phyloP scores from a whole-genome alignment of 2,329 filamentous ascomycete species.

The Aspergillus sp. region DNA sequence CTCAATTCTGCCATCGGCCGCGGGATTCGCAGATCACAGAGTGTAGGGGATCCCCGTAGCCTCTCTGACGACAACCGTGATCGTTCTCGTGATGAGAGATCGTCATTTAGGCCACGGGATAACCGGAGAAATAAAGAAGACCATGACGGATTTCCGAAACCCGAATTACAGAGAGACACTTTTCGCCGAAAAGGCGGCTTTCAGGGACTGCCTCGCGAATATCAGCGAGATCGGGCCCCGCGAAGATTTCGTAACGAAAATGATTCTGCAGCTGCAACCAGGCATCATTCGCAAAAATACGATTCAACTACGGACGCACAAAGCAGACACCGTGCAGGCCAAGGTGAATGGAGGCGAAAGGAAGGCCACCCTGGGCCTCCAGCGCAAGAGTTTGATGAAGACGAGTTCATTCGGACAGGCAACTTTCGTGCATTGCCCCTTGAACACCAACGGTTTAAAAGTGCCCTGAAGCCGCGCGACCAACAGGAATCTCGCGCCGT shows the following conservation, averaged over 20 bases:
- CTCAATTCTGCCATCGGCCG: slow-evolving; percentile 68
- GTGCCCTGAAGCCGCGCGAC: neutral
- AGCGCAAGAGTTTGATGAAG: slow-evolving; percentile 20
- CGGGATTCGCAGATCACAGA: slow-evolving; percentile 57
- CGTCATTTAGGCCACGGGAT: neutral
- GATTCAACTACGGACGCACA: neutral
- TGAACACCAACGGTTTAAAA: slow-evolving; percentile 20
- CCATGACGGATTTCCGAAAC: neutral
- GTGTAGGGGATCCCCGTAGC: neutral
- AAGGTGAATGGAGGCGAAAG: neutral
- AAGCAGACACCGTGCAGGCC: neutral
- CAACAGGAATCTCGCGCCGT: neutral
- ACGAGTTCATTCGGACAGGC: slow-evolving; percentile 33
- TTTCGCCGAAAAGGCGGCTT: neutral
- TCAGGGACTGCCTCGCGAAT: neutral
- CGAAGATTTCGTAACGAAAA: neutral
- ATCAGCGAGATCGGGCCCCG: neutral
- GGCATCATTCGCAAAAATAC: neutral
- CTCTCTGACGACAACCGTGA: neutral
- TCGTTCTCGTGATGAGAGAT: neutral
- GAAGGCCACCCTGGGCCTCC: neutral
- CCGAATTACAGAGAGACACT: neutral
- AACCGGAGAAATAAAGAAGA: neutral
- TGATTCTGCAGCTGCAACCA: neutral
- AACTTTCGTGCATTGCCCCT: slow-evolving; percentile 27